Base-by-base conservation (phyloP, 2,329 filamentous ascomycete species). In the Pyricularia grisea region DNA sequence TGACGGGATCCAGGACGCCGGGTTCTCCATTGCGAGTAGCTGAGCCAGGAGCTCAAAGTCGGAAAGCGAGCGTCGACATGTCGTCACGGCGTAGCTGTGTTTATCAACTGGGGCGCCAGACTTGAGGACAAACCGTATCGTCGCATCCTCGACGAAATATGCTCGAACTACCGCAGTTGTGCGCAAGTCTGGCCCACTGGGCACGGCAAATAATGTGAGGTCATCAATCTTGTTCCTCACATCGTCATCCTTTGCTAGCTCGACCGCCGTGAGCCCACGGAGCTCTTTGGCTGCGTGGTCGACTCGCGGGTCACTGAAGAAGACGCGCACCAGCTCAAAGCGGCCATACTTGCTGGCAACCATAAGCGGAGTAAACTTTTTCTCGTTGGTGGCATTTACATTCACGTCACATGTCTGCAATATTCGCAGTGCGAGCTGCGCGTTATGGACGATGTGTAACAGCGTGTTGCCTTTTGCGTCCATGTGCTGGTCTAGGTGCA, bases 301-400 rank as follows among this genome's bases (percentile, higher is more conserved):
- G 4, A 97, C 93, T 73, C 96, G 85, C 28, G 92, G 87, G 76
- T 99, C 95, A 61, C 90, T 87, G 77, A 97, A 98, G 6, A 99
- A 84, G 11, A 90, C 89, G 70, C 94, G 86, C 23, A 99, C 94
- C 83, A 97, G 92, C 74, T 98, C 95, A 68, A 97, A 91, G 71
- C 95, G 88, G 42, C 95, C 95, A 76, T 98, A 99, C 78, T 99
- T 99, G 85, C 94, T 98, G 9, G 94, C 94, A 71, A 99, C 91
- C 95, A 99, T 99, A 69, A 99, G 83, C 1, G 95, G 90, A 0
- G 96, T 99, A 76, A 99, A 98, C 66, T 88, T 90, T 80, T 93
- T 97, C 74, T 98, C 94, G 75, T 99, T 99, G 10, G 90, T 91
- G 10, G 94, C 94, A 79, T 99, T 99, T 69, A 94, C 92, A 76